These are phyloP conservation scores for Ustilago cynodontis DNA, from an alignment of 1,284 basidiomycete genomes.

Conservation along the genomic window DNA sequence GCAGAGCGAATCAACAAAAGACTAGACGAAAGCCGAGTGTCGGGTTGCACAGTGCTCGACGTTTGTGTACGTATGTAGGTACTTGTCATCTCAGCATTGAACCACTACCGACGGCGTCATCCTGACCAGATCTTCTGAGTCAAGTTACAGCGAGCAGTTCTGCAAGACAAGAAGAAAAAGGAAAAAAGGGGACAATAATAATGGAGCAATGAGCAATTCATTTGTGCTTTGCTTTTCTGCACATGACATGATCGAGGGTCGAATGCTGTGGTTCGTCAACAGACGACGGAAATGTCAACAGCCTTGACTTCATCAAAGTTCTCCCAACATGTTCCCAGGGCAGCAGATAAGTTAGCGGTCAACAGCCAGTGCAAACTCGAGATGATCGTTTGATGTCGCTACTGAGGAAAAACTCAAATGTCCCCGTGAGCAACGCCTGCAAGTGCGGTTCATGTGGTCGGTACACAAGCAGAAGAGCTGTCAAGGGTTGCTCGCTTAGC, in stretches of 20 bases:
- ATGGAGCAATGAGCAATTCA: neutral
- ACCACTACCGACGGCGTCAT: neutral
- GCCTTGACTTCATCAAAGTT: too few relatives aligned
- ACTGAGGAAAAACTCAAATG: neutral
- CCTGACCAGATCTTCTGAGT: too few relatives aligned
- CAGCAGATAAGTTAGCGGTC: too few relatives aligned
- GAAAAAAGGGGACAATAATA: neutral
- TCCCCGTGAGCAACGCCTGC: neutral
- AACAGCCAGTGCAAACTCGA: too few relatives aligned
- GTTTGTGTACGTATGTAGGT: neutral
- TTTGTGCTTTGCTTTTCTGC: neutral
- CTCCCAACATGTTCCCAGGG: too few relatives aligned
- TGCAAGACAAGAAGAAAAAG: neutral
- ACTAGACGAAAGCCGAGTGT: neutral
- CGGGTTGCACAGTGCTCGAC: neutral
- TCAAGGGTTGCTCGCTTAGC: neutral
- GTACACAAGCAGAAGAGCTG: neutral
- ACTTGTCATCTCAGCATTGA: neutral
- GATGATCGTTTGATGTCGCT: too few relatives aligned
- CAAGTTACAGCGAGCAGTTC: neutral
- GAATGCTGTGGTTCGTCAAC: neutral
- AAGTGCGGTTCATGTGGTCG: neutral
- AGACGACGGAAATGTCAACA: neutral
- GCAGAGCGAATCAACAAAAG: neutral
- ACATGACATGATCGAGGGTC: conserved; percentile 1